A percentile compares a stretch with the other conserved stretches of the same genome.
Evolutionary conservation across 129 eudicot genomes (phyloP).

Genomic region (Tanacetum coccineum): DNA sequence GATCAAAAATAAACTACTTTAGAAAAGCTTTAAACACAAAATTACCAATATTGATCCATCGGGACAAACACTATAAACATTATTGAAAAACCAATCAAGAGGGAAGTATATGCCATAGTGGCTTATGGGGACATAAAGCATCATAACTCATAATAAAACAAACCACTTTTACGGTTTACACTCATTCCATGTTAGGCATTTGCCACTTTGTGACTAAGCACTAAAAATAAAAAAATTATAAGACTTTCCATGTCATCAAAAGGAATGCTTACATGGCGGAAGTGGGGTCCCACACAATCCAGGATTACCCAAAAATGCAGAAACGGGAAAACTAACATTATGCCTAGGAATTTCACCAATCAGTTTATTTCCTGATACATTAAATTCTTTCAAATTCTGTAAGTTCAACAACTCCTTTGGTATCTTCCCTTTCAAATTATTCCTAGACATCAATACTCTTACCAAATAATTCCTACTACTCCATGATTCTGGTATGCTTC

Average conservation of each 20-base stretch:
- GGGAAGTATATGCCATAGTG: too few relatives aligned
- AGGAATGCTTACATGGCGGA: conserved; percentile 57
- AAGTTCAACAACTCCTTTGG: conserved; percentile 52
- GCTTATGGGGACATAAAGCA: too few relatives aligned
- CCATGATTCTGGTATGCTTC: conserved; percentile 52
- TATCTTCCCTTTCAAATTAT: conserved; percentile 51
- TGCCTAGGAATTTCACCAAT: conserved; percentile 69
- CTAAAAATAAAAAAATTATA: too few relatives aligned
- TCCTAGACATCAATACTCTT: conserved; percentile 39
- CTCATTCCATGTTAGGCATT: too few relatives aligned
- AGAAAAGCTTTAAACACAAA: too few relatives aligned
- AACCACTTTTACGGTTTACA: too few relatives aligned
- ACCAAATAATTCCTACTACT: conserved; percentile 35
- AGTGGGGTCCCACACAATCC: conserved; percentile 90
- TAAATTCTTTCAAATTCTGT: conserved; percentile 40
- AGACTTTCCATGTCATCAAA: conserved; percentile 18
- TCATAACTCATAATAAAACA: too few relatives aligned
- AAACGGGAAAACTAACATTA: conserved; percentile 46
- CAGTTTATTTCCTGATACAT: conserved; percentile 54
- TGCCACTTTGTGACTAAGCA: too few relatives aligned
- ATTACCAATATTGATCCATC: too few relatives aligned
- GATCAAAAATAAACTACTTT: too few relatives aligned
- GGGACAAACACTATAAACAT: too few relatives aligned
- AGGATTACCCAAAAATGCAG: conserved; percentile 66
- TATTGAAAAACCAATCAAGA: too few relatives aligned